phyloP scores from a whole-genome alignment of 495 filamentous ascomycete genomes.

The Geoglossum glabrum region DNA sequence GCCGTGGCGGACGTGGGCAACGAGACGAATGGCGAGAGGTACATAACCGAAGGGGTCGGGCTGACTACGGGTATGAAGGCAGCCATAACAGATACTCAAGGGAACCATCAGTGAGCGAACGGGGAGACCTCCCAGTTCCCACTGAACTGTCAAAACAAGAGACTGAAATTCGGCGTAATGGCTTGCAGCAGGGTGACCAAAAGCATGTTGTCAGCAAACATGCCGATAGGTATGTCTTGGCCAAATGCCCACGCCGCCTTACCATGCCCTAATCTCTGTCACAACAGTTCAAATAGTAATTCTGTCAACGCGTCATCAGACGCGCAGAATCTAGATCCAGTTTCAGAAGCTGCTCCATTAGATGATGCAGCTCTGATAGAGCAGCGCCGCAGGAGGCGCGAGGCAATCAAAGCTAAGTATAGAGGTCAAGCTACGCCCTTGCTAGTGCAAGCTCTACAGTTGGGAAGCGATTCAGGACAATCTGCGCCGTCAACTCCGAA shows the following conservation, averaged over 20 bases:
- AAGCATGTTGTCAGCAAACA: not conserved
- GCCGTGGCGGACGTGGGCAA: constrained; percentile 19
- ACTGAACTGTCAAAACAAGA: constrained; percentile 24
- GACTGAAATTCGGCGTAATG: constrained; percentile 25
- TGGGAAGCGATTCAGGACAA: constrained; percentile 33
- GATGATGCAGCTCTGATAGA: constrained; percentile 70
- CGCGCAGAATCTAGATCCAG: not conserved
- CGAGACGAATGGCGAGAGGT: constrained; percentile 11
- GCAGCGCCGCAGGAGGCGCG: constrained; percentile 66
- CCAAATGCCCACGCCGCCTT: not conserved
- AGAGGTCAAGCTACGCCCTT: constrained; percentile 51
- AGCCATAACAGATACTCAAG: constrained; percentile 21
- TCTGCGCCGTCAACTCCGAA: constrained; percentile 12
- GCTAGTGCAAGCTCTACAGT: constrained; percentile 54
- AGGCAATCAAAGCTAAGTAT: constrained; percentile 75
- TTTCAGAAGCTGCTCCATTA: constrained; percentile 21
- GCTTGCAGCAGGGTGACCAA: constrained; percentile 14
- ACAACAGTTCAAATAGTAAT: not conserved
- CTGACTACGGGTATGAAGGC: constrained; percentile 11
- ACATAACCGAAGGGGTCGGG: constrained; percentile 12
- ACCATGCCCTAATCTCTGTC: not conserved
- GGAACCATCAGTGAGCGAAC: constrained; percentile 51
- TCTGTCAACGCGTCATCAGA: constrained; percentile 10
- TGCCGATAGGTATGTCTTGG: constrained; percentile 14
- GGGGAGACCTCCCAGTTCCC: constrained; percentile 32